Evolutionary conservation across 371 early-diverging fungal genomes (phyloP), one percentile per base, ranked within the genome.

Genomic region (Parasitella parasitica): DNA sequence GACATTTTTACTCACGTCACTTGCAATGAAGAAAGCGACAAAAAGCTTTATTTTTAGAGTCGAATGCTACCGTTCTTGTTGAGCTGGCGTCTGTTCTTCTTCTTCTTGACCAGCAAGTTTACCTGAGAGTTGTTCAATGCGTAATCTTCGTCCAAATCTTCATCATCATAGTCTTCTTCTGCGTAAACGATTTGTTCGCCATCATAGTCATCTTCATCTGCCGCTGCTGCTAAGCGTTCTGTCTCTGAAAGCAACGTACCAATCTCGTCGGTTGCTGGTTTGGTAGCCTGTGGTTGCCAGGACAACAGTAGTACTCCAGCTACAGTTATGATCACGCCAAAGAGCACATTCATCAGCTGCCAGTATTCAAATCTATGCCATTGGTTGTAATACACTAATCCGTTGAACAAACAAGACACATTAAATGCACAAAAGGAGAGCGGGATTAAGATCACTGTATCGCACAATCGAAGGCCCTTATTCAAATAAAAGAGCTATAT

Each of bases 341-440:
- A 53, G 16, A 88, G 72, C 18, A 91, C 89, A 59, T 86, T 71
- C 9, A 86, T 49, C 15, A 89, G 64, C 59, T 88, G 89, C 71
- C 80, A 81, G 71, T 85, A 77, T 18, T 64, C 66, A 36, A 92
- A 70, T 16, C 79, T 72, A 4, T 79, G 77, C 81, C 91, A 78
- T 75, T 91, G 92, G 72, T 90, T 72, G 64, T 88, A 92, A 60
- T 92, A 92, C 7, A 91, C 86, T 27, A 92, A 70, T 6, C 91
- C 91, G 65, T 89, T 92, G 61, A 89, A 79, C 43, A 92, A 75
- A 16, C 89, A 86, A 3, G 90, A 87, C 22, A 91, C 78, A 57
- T 89, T 89, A 71, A 87, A 88, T 57, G 89, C 82, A 54, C 91
- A 89, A 64, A 88, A 92, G 2, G 89, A 86, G 35, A 90, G 76